A percentile compares a stretch with the other conserved stretches of the same genome.
phyloP scores from a whole-genome alignment of 352 stramenopile genomes.

The Pythium inflatum region DNA sequence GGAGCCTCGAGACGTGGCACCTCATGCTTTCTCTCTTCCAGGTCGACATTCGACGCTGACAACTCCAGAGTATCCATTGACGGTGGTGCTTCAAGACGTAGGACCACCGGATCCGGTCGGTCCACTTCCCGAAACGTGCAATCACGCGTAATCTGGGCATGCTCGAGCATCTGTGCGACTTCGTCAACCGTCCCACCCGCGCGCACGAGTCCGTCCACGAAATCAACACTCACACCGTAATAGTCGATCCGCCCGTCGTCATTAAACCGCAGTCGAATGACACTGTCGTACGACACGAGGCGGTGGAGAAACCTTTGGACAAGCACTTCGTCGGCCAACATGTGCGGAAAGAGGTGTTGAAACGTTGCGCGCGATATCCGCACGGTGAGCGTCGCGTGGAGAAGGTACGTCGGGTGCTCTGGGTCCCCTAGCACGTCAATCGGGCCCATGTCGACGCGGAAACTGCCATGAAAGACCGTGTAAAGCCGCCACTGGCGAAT shows the following conservation, averaged over 20 bases:
- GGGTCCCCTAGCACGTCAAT: constrained; percentile 12
- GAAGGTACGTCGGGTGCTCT: constrained; percentile 13
- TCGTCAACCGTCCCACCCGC: constrained; percentile 12
- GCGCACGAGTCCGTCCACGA: constrained; percentile 10
- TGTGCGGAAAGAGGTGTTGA: constrained; percentile 15
- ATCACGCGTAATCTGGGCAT: not conserved
- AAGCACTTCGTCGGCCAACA: constrained; percentile 10
- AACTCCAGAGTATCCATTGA: no score
- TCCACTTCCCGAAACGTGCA: constrained; percentile 11
- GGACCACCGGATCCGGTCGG: no score
- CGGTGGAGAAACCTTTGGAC: constrained; percentile 12
- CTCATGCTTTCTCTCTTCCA: no score
- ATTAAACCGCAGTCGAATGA: constrained; percentile 14
- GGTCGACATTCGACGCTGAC: no score
- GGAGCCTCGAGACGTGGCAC: no score
- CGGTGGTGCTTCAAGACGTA: no score
- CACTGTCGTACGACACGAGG: constrained; percentile 6
- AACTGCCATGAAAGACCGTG: constrained; percentile 17
- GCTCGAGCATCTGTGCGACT: constrained; percentile 12
- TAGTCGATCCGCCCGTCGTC: constrained; percentile 12
- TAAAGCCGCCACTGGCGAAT: constrained; percentile 34
- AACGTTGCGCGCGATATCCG: constrained; percentile 18
- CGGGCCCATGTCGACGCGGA: constrained; percentile 8
- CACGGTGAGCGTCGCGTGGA: constrained; percentile 17
- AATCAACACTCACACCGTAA: constrained; percentile 18